Evolutionary conservation across 2,329 filamentous ascomycete genomes (phyloP).

Genomic region (Cladorrhinum sp.): DNA sequence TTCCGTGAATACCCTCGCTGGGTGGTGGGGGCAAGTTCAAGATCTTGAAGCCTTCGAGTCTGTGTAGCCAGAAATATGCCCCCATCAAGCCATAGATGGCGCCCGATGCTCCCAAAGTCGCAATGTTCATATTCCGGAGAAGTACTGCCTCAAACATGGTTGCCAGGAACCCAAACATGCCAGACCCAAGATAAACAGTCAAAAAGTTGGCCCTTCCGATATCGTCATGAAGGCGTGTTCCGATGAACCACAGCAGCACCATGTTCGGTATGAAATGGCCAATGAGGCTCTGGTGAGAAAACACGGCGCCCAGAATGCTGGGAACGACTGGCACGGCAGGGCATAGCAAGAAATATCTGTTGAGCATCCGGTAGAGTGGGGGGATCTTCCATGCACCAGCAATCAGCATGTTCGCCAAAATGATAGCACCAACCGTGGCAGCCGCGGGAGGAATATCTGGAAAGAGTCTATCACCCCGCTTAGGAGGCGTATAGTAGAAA

Average conservation of each 20-base stretch:
- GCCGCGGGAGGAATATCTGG: conserved; percentile 60
- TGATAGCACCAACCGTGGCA: conserved; percentile 61
- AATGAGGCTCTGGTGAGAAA: conserved; percentile 61
- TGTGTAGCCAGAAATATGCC: conserved; percentile 61
- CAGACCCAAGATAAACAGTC: conserved; percentile 61
- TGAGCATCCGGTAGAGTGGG: conserved; percentile 63
- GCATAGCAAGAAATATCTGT: conserved; percentile 64
- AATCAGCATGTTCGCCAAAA: conserved; percentile 57
- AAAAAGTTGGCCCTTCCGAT: conserved; percentile 67
- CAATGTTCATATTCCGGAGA: conserved; percentile 42
- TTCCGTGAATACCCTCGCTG: conserved; percentile 50
- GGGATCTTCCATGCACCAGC: conserved; percentile 62
- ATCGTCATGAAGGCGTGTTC: conserved; percentile 65
- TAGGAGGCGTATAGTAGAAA: conserved; percentile 52
- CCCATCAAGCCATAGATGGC: conserved; percentile 59
- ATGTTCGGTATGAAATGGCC: conserved; percentile 65
- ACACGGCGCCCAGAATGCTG: conserved; percentile 60
- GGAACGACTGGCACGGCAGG: conserved; percentile 63
- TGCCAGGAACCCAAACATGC: conserved; percentile 56
- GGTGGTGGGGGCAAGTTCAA: conserved; percentile 56
- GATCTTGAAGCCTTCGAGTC: conserved; percentile 55
- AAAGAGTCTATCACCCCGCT: conserved; percentile 48
- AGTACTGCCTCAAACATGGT: conserved; percentile 52
- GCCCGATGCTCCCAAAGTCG: conserved; percentile 66
- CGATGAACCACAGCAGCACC: conserved; percentile 63